Conservation (phyloP, 495 filamentous ascomycete species). For the Penicillium bovifimosum region DNA sequence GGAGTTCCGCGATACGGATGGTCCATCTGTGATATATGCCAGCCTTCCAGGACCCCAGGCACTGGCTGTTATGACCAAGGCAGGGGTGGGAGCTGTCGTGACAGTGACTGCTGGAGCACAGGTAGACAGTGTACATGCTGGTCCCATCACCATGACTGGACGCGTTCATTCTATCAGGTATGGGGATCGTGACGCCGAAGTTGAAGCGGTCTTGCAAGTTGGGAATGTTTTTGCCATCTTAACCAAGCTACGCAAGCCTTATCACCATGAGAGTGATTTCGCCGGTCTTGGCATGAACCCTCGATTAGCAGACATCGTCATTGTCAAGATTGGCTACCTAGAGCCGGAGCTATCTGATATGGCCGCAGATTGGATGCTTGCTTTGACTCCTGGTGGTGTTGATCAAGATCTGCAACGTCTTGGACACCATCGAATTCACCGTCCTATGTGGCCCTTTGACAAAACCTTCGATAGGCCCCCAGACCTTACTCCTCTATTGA, state of each 20-base stretch:
- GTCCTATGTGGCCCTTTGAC: constrained; percentile 56
- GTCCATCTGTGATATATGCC: constrained; percentile 49
- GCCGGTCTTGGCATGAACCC: constrained; percentile 44
- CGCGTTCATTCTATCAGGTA: constrained; percentile 48
- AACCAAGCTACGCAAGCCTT: constrained; percentile 52
- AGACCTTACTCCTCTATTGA: constrained; percentile 37
- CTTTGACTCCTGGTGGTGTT: constrained; percentile 50
- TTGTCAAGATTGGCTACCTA: constrained; percentile 57
- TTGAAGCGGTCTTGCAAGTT: constrained; percentile 49
- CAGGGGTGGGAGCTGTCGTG: constrained; percentile 46
- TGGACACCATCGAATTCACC: constrained; percentile 43
- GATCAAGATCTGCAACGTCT: constrained; percentile 49
- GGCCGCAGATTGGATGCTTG: constrained; percentile 52
- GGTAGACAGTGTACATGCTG: constrained; percentile 47
- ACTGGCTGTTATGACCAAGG: constrained; percentile 37
- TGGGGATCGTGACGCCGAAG: constrained; percentile 44
- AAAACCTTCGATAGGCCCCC: constrained; percentile 29
- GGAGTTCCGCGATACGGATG: constrained; percentile 37
- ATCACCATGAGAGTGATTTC: constrained; percentile 53
- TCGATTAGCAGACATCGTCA: constrained; percentile 46
- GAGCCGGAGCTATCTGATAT: constrained; percentile 54
- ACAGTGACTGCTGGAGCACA: constrained; percentile 53
- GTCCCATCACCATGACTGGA: constrained; percentile 50
- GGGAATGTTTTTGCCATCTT: constrained; percentile 52
- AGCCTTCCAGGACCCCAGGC: constrained; percentile 50